Base-by-base conservation (phyloP, 148 eudicot genomes). In the Pouteria glomerata region DNA sequence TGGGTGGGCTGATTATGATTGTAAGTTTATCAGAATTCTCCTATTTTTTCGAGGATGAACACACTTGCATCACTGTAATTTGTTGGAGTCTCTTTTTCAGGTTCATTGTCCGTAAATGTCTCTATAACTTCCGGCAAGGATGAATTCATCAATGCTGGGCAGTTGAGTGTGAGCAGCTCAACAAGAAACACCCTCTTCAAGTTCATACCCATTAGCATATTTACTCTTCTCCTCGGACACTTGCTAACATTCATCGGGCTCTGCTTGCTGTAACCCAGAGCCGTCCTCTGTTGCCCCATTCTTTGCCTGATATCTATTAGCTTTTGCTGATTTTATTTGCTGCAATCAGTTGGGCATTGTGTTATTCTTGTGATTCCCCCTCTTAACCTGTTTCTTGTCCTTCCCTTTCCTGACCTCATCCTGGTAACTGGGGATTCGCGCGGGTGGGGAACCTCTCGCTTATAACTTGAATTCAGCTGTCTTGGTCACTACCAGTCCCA, bases 1-100 rank as follows among this genome's bases (percentile, higher is more conserved):
- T 18, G 98, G 98, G 66, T 92, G 98, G 98, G 89, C 96, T 3
- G 85, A 88, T 81, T 90, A 92, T 48, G 96, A 92, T 58, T 92
- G 98, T 92, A 86, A 92, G 98, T 85, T 31, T 12, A 34, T 33
- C 39, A 48, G 12, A 50, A 31, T 15, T 8, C 35, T 26, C 12
- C 0, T 8, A 35, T 41, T 24, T 15, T 53, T 35, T 3, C 5
- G 42, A 30, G 48, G 42, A 16, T 64, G 16, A 39, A 0, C 31
- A 2, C 11, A 12, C 53, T 3, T 45, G 0, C 44, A 42, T 7
- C 42, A 3, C 30, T 11, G 8, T 53, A 18, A 58, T 34, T 50
- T 30, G 26, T 55, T 60, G n/a, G n/a, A n/a, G n/a, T n/a, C n/a
- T 66, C 39, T 66, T 57, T 0, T 68, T 76, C 76, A 92, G 97